Evolutionary conservation across 495 filamentous ascomycete genomes (phyloP), one percentile per base, ranked within the genome.

Genomic region (Xylaria venustula): DNA sequence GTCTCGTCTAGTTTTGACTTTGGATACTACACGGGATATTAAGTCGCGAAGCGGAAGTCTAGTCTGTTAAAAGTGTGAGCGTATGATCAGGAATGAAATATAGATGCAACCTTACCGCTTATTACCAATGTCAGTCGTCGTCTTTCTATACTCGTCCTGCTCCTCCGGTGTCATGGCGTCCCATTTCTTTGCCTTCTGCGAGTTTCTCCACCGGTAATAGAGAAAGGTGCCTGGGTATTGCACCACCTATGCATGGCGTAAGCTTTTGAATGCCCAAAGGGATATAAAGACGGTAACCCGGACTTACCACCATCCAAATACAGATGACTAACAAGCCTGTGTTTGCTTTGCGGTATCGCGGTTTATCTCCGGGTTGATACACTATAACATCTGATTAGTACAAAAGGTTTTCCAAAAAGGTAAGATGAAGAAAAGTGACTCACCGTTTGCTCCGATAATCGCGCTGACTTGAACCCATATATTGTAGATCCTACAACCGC

Each of bases 151-250:
- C 9, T 69, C 41, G 1, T 64, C 54, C 47, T 68, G 66, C 50
- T 75, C 58, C 64, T 71, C 64, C 8, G 47, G 47, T 11, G 60
- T 75, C 73, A 75, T 68, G 8, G 65, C 67, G 42, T 72, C 71
- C 72, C 72, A 76, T 54, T 45, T 62, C 42, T 50, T 60, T 25
- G 64, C 67, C 62, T 69, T 67, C n/a, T 40, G 62, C 23, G 65
- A 63, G 47, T 75, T 75, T 48, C 64, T 68, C 54, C 63, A 60
- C 8, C 71, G 58, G 47, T 75, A 75, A 47, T 75, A 75, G 6
- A 57, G 60, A 25, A 71, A 74, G n/a, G 73, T 68, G 17, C 34
- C 64, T 23, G 66, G 66, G 46, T 69, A 69, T 64, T 69, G 66
- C 46, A 69, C 48, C 11, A 69, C 15, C 64, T 66, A 17, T 45